These are phyloP conservation scores for Hemisphaericaspora xylofermentans DNA, from an alignment of 1,139 yeast species.

Conservation along the genomic window DNA sequence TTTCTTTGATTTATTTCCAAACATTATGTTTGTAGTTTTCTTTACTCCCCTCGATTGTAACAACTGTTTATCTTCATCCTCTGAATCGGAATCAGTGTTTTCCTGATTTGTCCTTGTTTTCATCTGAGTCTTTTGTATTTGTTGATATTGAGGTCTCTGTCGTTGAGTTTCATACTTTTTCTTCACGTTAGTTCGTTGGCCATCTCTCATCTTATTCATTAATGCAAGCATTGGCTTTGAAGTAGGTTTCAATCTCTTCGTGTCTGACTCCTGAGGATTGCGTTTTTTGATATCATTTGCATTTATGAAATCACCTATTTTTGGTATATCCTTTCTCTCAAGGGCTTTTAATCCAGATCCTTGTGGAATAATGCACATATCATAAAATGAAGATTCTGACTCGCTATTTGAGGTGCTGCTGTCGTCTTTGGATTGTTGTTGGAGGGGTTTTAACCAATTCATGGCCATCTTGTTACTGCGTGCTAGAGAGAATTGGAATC, in stretches of 20 bases:
- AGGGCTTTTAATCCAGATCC: conserved; percentile 30
- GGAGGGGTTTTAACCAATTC: conserved; percentile 41
- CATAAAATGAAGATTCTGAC: conserved; percentile 25
- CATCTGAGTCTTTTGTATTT: conserved; percentile 1
- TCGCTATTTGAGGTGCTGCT: conserved; percentile 6
- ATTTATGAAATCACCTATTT: conserved; percentile 35
- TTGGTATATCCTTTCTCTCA: conserved; percentile 11
- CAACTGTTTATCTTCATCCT: conserved; percentile 13
- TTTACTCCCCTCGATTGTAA: conserved; percentile 16
- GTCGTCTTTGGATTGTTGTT: not conserved
- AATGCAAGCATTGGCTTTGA: conserved; percentile 45
- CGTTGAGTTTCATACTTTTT: conserved; percentile 9
- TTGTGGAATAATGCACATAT: conserved; percentile 45
- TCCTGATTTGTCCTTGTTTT: not conserved
- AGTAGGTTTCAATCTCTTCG: conserved; percentile 11
- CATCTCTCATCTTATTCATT: conserved; percentile 44
- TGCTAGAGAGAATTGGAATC: conserved; percentile 44
- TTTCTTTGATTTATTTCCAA: conserved; percentile 14
- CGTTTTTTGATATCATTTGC: conserved; percentile 13
- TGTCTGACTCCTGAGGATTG: conserved; percentile 4
- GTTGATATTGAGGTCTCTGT: not conserved
- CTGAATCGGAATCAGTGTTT: conserved; percentile 14
- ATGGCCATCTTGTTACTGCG: conserved; percentile 36
- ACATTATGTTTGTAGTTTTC: conserved; percentile 16
- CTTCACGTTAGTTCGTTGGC: conserved; percentile 19